phyloP scores from a whole-genome alignment of 768 basidiomycete species.

The Serpula lacrymans region DNA sequence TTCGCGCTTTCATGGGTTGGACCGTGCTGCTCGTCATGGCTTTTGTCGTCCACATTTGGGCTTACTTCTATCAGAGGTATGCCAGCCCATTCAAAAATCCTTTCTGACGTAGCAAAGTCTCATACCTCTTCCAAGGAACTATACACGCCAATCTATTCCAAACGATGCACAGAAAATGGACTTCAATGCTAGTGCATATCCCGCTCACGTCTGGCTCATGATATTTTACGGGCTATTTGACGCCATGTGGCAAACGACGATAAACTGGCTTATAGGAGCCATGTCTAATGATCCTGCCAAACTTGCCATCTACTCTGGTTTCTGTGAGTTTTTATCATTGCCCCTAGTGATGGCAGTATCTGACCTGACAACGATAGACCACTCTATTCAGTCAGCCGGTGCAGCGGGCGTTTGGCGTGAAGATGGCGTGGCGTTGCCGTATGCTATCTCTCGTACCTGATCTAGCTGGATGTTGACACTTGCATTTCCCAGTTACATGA shows the following conservation, averaged over 20 bases:
- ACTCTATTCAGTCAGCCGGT: slow-evolving; percentile 74
- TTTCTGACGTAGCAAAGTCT: background rate
- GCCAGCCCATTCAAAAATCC: slow-evolving; percentile 10
- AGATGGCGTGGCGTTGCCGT: slow-evolving; percentile 65
- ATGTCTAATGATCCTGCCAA: slow-evolving; percentile 80
- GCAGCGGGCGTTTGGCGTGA: slow-evolving; percentile 70
- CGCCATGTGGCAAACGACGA: slow-evolving; percentile 78
- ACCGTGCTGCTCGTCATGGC: slow-evolving; percentile 54
- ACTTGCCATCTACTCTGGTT: slow-evolving; percentile 73
- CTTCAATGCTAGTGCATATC: slow-evolving; percentile 31
- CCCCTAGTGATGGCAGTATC: slow-evolving; percentile 14
- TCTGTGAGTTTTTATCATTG: slow-evolving; percentile 43
- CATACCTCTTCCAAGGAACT: slow-evolving; percentile 33
- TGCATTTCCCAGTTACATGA: slow-evolving; percentile 45
- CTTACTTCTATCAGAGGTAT: slow-evolving; percentile 69
- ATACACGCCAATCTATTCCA: slow-evolving; percentile 53
- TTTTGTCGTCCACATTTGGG: slow-evolving; percentile 71
- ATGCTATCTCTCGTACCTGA: slow-evolving; percentile 1
- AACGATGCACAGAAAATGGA: slow-evolving; percentile 48
- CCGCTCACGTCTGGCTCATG: slow-evolving; percentile 53
- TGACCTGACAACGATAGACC: slow-evolving; percentile 37
- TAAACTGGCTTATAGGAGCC: slow-evolving; percentile 78
- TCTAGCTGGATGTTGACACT: too few species aligned
- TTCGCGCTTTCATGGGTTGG: slow-evolving; percentile 70
- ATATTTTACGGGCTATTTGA: slow-evolving; percentile 71